phyloP scores from a whole-genome alignment of 805 yeast species.

The Scheffersomyces ergatensis region DNA sequence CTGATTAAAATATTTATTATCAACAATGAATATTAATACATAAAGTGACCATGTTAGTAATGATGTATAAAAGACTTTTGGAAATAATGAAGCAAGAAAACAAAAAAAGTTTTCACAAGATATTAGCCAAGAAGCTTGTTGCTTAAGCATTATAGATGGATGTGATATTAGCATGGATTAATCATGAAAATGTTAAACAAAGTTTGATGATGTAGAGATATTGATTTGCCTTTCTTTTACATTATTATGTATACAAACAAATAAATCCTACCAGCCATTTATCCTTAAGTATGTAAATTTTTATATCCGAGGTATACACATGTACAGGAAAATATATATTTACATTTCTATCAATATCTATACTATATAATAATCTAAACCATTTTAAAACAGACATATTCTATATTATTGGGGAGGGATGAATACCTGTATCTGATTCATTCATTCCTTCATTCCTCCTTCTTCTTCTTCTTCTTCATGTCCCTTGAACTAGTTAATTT shows the following conservation, averaged over 20 bases:
- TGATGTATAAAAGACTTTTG: conserved; percentile 44
- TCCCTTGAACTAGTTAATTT: conserved; percentile 12
- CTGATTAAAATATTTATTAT: conserved; percentile 15
- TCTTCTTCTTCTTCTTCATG: too few relatives aligned
- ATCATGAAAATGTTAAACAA: neutral
- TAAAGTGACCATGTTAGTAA: conserved; percentile 49
- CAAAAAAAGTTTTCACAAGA: conserved; percentile 7
- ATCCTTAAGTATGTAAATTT: too few relatives aligned
- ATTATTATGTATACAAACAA: too few relatives aligned
- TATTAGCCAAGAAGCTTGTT: conserved; percentile 1
- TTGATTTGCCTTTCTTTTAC: neutral
- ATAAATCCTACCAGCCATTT: too few relatives aligned
- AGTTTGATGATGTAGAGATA: neutral
- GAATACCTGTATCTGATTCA: too few relatives aligned
- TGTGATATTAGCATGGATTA: conserved; percentile 20
- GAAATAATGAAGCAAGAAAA: conserved; percentile 34
- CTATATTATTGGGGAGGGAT: too few relatives aligned
- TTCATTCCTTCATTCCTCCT: too few relatives aligned
- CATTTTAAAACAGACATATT: too few relatives aligned
- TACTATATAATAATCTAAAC: too few relatives aligned
- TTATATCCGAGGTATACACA: too few relatives aligned
- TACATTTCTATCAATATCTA: too few relatives aligned
- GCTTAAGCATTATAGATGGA: conserved; percentile 17
- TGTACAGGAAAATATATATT: too few relatives aligned
- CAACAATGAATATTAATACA: conserved; percentile 20